Percentiles rank a stretch among this genome's conserved stretches.
phyloP scores from a whole-genome alignment of 805 yeast genomes.

The Cyberlindnera japonica region DNA sequence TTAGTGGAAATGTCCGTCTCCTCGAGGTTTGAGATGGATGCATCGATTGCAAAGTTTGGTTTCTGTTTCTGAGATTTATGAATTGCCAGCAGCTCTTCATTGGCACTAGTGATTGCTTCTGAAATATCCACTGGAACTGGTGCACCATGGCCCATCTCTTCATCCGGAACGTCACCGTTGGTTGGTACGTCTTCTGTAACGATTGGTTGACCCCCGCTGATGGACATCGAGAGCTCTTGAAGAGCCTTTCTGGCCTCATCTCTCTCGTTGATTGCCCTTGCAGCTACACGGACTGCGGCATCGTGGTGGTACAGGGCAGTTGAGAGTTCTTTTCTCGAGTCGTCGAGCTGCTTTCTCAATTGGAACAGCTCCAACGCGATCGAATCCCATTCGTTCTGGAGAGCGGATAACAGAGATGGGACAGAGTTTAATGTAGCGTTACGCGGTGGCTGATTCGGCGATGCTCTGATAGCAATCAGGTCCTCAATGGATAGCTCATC shows the following conservation, averaged over 20 bases:
- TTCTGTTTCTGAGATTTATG: conserved; percentile 25
- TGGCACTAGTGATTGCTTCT: conserved; percentile 13
- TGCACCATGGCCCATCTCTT: conserved; percentile 1
- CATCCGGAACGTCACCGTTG: conserved; percentile 3
- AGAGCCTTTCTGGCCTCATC: conserved; percentile 71
- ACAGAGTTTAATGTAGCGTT: conserved; percentile 60
- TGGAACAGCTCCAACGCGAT: conserved; percentile 75
- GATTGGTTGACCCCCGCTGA: conserved; percentile 27
- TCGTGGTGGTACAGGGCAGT: conserved; percentile 80
- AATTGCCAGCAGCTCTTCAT: conserved; percentile 16
- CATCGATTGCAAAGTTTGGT: conserved; percentile 15
- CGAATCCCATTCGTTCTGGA: conserved; percentile 91
- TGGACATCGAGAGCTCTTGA: conserved; percentile 46
- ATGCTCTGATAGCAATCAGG: conserved; percentile 41
- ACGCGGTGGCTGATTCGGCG: conserved; percentile 34
- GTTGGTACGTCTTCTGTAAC: not conserved
- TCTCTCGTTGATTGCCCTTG: conserved; percentile 67
- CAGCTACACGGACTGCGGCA: conserved; percentile 86
- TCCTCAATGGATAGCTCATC: conserved; percentile 58
- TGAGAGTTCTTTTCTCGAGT: conserved; percentile 68
- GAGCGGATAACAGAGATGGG: conserved; percentile 68
- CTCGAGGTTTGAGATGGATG: conserved; percentile 8
- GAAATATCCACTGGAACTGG: conserved; percentile 11
- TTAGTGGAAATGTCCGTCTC: conserved; percentile 7
- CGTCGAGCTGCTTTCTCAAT: conserved; percentile 65